phyloP scores from a whole-genome alignment of 1,139 yeast species.

The Saccharomyces hybrid region DNA sequence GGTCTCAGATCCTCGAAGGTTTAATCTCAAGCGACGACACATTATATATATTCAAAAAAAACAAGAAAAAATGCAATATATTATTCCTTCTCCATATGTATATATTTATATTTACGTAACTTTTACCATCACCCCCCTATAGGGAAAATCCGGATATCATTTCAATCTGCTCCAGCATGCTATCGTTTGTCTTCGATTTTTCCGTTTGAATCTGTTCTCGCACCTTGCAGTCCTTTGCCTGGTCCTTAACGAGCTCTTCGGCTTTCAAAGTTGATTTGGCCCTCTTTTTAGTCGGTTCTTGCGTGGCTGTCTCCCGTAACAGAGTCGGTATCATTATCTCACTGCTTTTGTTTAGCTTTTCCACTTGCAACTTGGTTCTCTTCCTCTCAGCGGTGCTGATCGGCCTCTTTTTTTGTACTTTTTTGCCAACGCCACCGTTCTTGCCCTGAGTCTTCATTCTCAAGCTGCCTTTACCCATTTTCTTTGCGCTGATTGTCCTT shows the following conservation, averaged over 20 bases:
- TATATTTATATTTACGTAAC: neutral
- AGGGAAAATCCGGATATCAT: constrained; percentile 47
- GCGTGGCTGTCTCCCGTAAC: constrained; percentile 11
- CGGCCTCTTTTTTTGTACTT: constrained; percentile 15
- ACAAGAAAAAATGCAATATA: neutral
- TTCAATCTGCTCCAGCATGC: constrained; percentile 52
- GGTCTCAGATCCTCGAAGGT: constrained; percentile 61
- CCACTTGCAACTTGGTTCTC: constrained; percentile 21
- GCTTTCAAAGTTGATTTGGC: constrained; percentile 37
- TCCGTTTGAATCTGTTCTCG: constrained; percentile 37
- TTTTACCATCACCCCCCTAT: constrained; percentile 5
- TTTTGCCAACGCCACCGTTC: constrained; percentile 6
- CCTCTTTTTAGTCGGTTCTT: constrained; percentile 24
- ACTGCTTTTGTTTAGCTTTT: constrained; percentile 17
- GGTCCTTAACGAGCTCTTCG: constrained; percentile 33
- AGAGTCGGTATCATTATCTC: constrained; percentile 10
- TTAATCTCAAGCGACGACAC: neutral
- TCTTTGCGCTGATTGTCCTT: constrained; percentile 5
- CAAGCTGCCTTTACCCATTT: constrained; percentile 4
- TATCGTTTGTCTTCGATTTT: constrained; percentile 43
- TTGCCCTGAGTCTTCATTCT: constrained; percentile 4
- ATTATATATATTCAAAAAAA: constrained; percentile 1
- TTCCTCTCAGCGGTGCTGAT: constrained; percentile 18
- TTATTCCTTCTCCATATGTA: neutral
- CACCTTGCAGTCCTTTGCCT: constrained; percentile 39